phyloP scores from a whole-genome alignment of 306 rosid genomes.

The Mucuna pruriens region DNA sequence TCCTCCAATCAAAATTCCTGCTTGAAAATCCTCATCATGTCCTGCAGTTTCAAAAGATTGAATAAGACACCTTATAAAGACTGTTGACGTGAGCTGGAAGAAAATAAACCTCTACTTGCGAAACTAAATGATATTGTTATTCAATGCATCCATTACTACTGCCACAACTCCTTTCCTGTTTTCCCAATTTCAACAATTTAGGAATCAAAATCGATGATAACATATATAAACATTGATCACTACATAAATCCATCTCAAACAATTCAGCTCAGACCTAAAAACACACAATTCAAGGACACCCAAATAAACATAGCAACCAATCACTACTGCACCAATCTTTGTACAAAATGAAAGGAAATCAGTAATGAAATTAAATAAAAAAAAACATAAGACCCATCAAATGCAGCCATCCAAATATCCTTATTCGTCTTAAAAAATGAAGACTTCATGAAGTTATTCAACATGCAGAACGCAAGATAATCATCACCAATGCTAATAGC shows the following conservation, averaged over 20 bases:
- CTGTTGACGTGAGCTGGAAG: constrained; percentile 1
- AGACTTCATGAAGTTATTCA: constrained; percentile 31
- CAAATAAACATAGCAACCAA: constrained; percentile 15
- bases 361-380: neutral
- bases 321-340: neutral
- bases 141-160: constrained; percentile 1
- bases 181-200: neutral
- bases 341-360: neutral
- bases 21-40: constrained; percentile 44
- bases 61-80: constrained; percentile 16
- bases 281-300: neutral
- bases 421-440: too few relatives aligned
- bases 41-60: constrained; percentile 40
- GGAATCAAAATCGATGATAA: neutral
- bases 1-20: neutral
- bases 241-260: constrained; percentile 14
- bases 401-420: neutral
- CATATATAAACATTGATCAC: neutral
- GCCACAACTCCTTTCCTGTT: neutral
- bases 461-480: constrained; percentile 56
- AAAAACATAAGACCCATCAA: neutral
- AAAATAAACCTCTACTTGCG: neutral
- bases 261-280: constrained; percentile 7
- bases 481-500: constrained; percentile 51
- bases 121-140: constrained; percentile 2